Conservation (phyloP, 345 rosid species). For the Zanthoxylum bungeanum region DNA sequence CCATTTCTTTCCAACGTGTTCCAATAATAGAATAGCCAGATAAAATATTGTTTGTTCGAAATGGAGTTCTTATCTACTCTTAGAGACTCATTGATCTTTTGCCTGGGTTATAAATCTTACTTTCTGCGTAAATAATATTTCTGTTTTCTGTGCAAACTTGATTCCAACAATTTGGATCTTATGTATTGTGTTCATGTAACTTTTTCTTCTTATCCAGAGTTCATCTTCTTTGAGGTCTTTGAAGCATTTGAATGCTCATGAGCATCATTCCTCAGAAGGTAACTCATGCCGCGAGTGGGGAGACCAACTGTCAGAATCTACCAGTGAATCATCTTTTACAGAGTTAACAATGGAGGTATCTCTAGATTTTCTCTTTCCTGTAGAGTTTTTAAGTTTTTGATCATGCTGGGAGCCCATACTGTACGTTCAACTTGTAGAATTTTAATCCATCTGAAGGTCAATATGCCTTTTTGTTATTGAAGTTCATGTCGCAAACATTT, state of each 20-base stretch:
- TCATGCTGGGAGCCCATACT: neutral
- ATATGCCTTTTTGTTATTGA: neutral
- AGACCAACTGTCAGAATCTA: slow-evolving; percentile 36
- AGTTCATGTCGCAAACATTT: neutral
- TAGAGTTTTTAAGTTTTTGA: slow-evolving; percentile 8
- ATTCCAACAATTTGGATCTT: neutral
- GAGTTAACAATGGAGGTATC: slow-evolving; percentile 46
- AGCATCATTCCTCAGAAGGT: slow-evolving; percentile 32
- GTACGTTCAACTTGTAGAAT: neutral
- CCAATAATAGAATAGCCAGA: neutral
- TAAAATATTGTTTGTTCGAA: neutral
- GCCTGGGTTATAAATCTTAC: neutral
- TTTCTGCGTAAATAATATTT: neutral
- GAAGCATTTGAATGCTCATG: slow-evolving; percentile 42
- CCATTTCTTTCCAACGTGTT: neutral
- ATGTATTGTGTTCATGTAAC: neutral
- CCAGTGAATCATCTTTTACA: slow-evolving; percentile 35
- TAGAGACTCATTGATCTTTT: neutral
- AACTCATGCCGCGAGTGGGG: slow-evolving; percentile 24
- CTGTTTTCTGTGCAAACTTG: neutral
- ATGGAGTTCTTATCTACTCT: neutral
- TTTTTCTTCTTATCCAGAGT: slow-evolving; percentile 32
- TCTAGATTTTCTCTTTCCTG: slow-evolving; percentile 4
- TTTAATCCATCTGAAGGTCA: neutral
- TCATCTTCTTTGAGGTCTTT: slow-evolving; percentile 34